These are phyloP conservation scores for Cladophialophora exuberans DNA, from an alignment of 2,329 filamentous ascomycete genomes.

Conservation along the genomic window DNA sequence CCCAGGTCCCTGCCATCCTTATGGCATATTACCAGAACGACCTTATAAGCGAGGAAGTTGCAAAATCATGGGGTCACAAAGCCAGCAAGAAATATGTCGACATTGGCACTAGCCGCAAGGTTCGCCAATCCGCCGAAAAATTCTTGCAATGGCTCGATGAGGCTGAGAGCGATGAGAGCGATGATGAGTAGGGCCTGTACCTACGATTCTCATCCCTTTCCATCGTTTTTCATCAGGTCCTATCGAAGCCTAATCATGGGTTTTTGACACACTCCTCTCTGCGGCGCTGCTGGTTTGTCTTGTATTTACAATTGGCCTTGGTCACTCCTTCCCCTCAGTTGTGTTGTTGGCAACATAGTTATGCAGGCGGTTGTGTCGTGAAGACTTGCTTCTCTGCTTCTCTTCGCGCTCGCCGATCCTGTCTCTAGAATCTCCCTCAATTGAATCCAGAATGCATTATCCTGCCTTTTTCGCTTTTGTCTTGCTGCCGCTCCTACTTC, in stretches of 20 bases:
- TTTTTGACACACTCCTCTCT: slow-evolving; percentile 21
- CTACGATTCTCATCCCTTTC: background rate
- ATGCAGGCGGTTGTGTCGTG: background rate
- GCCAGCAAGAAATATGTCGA: slow-evolving; percentile 99
- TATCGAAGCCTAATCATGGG: background rate
- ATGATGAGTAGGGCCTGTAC: slow-evolving; percentile 17
- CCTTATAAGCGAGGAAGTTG: slow-evolving; percentile 81
- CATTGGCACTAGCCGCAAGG: slow-evolving; percentile 84
- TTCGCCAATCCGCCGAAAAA: slow-evolving; percentile 89
- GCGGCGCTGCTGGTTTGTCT: slow-evolving; percentile 9
- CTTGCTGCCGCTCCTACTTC: background rate
- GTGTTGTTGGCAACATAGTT: slow-evolving; percentile 3
- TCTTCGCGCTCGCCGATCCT: slow-evolving; percentile 8
- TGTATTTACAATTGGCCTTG: slow-evolving; percentile 12
- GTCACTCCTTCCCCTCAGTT: slow-evolving; percentile 21
- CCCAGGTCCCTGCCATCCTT: slow-evolving; percentile 81
- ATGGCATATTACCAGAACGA: slow-evolving; percentile 90
- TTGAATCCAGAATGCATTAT: slow-evolving; percentile 14
- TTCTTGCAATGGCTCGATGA: slow-evolving; percentile 94
- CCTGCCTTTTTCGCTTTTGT: too few relatives aligned
- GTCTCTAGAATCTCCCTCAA: slow-evolving; percentile 25
- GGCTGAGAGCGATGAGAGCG: slow-evolving; percentile 66
- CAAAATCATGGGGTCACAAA: slow-evolving; percentile 89
- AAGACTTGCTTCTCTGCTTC: slow-evolving; percentile 9
- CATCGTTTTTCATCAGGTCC: background rate